Percentiles rank a stretch among this genome's conserved stretches.
phyloP scores from a whole-genome alignment of 129 eudicot species.

The Pittosporum tobira region DNA sequence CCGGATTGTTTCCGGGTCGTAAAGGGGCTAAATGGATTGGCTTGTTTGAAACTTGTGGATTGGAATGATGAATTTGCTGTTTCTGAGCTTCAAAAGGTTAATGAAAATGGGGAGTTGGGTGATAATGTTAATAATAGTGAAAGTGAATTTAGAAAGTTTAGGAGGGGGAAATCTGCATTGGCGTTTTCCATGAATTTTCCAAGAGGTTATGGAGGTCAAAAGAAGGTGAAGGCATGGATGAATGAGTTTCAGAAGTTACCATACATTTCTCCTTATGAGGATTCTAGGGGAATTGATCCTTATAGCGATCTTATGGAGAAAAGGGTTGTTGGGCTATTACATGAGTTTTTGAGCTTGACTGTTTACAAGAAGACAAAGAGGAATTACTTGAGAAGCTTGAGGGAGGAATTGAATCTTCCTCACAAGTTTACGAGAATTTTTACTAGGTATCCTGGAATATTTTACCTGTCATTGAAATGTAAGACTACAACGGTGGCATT shows the following conservation, averaged over 20 bases:
- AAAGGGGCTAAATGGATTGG: constrained; percentile 39
- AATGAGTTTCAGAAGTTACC: constrained; percentile 88
- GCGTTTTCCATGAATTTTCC: constrained; percentile 72
- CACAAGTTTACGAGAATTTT: constrained; percentile 74
- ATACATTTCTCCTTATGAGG: constrained; percentile 76
- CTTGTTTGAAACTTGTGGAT: constrained; percentile 41
- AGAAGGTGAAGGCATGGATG: constrained; percentile 93
- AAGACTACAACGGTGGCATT: constrained; percentile 76
- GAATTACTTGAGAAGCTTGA: constrained; percentile 71
- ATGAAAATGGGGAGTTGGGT: constrained; percentile 27
- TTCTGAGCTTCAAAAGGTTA: constrained; percentile 51
- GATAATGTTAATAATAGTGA: constrained; percentile 1
- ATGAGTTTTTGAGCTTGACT: constrained; percentile 79
- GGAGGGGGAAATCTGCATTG: constrained; percentile 48
- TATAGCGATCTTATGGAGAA: constrained; percentile 90
- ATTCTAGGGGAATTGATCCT: constrained; percentile 57
- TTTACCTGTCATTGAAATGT: constrained; percentile 84
- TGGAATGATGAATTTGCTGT: constrained; percentile 58
- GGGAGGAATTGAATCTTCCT: constrained; percentile 66
- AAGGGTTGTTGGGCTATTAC: constrained; percentile 71
- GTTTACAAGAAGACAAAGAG: constrained; percentile 77
- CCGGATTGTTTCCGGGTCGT: constrained; percentile 45
- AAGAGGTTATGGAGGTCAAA: constrained; percentile 76
- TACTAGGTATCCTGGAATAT: constrained; percentile 80
- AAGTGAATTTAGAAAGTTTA: constrained; percentile 27